Conservation (phyloP, 441 rosid genomes). For the Gossypium armourianum region DNA sequence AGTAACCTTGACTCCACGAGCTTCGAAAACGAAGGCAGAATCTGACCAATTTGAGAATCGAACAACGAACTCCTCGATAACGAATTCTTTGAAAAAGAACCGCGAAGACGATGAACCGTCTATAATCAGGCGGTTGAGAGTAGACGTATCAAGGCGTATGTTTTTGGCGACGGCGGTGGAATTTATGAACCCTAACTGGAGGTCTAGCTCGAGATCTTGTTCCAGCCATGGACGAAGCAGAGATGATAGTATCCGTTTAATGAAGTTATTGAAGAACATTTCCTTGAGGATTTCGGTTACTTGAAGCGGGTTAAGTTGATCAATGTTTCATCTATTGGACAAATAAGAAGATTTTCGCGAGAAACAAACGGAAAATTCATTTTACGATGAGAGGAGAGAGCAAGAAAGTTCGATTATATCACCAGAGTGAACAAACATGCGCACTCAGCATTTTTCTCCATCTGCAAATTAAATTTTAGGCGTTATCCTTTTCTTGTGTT, state of each 20-base stretch:
- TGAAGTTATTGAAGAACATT: slow-evolving; percentile 37
- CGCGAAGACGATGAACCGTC: slow-evolving; percentile 30
- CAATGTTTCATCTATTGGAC: slow-evolving; percentile 20
- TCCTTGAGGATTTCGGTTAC: slow-evolving; percentile 9
- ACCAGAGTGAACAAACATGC: not conserved
- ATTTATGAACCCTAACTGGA: slow-evolving; percentile 49
- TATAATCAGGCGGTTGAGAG: slow-evolving; percentile 35
- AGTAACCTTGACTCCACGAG: slow-evolving; percentile 44
- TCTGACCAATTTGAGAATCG: slow-evolving; percentile 69
- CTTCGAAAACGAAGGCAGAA: slow-evolving; percentile 47
- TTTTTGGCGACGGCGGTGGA: slow-evolving; percentile 34
- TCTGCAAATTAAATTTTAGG: not conserved
- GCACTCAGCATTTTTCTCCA: not conserved
- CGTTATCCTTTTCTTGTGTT: slow-evolving; percentile 1
- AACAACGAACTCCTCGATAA: slow-evolving; percentile 37
- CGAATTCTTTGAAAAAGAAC: slow-evolving; percentile 37
- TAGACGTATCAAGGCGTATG: slow-evolving; percentile 39
- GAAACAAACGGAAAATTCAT: slow-evolving; percentile 7
- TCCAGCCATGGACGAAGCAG: slow-evolving; percentile 56
- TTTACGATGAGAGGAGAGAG: slow-evolving; percentile 18
- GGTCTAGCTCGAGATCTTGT: slow-evolving; percentile 50
- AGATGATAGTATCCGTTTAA: slow-evolving; percentile 47
- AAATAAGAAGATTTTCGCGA: slow-evolving; percentile 12
- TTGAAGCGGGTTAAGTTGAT: slow-evolving; percentile 16
- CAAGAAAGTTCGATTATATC: slow-evolving; percentile 27